These are phyloP conservation scores for Excoecaria agallocha DNA, from an alignment of 345 rosid species.

Conservation along the genomic window DNA sequence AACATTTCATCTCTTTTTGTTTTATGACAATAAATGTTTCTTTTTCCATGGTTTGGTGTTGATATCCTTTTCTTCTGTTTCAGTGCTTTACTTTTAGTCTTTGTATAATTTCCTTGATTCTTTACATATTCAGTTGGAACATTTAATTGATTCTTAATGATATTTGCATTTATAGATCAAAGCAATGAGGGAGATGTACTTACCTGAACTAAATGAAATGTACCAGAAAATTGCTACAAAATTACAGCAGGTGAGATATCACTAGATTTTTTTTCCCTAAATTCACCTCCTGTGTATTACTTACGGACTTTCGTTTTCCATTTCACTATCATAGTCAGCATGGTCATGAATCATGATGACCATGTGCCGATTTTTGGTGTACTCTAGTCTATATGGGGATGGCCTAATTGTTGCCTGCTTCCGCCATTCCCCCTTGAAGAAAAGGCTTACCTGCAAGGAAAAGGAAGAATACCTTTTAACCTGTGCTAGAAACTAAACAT, in stretches of 20 bases:
- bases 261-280: conserved; percentile 4
- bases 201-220: conserved; percentile 65
- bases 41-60: not conserved
- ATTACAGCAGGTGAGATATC: conserved; percentile 58
- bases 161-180: conserved; percentile 41
- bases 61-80: not conserved
- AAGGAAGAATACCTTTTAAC: not conserved
- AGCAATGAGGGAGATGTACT: conserved; percentile 65
- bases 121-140: not conserved
- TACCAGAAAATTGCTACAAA: conserved; percentile 58
- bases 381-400: not conserved
- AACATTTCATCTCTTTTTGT: not conserved
- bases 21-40: not conserved
- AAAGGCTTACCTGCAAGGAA: not conserved
- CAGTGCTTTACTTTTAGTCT: not conserved
- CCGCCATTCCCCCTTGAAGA: not conserved
- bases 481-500: too few relatives aligned
- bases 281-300: not conserved
- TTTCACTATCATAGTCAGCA: not conserved
- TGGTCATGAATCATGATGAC: not conserved
- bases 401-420: not conserved
- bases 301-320: not conserved
- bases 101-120: not conserved
- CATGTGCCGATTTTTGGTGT: not conserved
- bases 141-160: not conserved